These are phyloP conservation scores for Boletus vinaceobasis DNA, from an alignment of 768 basidiomycete genomes.

Conservation along the genomic window DNA sequence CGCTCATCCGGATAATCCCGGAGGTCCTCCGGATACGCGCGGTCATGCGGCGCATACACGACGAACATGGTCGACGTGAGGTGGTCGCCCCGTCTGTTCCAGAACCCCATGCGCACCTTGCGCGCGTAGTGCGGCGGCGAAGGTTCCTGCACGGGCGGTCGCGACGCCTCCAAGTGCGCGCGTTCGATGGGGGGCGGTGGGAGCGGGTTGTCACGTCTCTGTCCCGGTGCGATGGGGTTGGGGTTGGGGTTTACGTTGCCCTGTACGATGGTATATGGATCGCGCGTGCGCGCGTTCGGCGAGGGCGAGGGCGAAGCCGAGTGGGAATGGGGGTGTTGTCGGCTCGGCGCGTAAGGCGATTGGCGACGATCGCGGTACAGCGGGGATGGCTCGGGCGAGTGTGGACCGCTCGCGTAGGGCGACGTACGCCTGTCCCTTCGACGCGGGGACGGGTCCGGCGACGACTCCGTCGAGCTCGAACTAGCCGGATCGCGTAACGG, in stretches of 20 bases:
- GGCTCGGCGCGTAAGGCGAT: slow-evolving; percentile 17
- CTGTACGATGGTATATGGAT: not conserved
- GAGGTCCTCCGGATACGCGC: slow-evolving; percentile 60
- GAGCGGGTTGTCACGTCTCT: slow-evolving; percentile 28
- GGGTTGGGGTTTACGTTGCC: not conserved
- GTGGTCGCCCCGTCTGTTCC: slow-evolving; percentile 78
- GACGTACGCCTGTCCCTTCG: slow-evolving; percentile 22
- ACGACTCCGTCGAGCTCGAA: slow-evolving; percentile 19
- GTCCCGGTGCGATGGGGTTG: not conserved
- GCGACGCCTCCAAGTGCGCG: slow-evolving; percentile 19
- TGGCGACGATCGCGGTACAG: slow-evolving; percentile 25
- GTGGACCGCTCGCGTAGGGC: slow-evolving; percentile 18
- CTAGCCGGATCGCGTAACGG: slow-evolving; percentile 19
- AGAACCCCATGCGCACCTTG: slow-evolving; percentile 54
- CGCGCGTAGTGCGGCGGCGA: slow-evolving; percentile 29
- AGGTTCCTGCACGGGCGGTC: slow-evolving; percentile 27
- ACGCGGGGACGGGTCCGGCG: slow-evolving; percentile 28
- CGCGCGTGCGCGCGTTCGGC: slow-evolving; percentile 9
- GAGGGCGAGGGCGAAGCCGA: slow-evolving; percentile 13
- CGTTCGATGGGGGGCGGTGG: slow-evolving; percentile 30
- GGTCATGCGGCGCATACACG: slow-evolving; percentile 60
- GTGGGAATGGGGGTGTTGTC: slow-evolving; percentile 3
- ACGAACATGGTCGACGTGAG: slow-evolving; percentile 52
- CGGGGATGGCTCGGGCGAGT: slow-evolving; percentile 28
- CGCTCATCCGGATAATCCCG: slow-evolving; percentile 52